Evolutionary conservation across 768 basidiomycete species (phyloP).

Genomic region (Tubosaeta sp.): DNA sequence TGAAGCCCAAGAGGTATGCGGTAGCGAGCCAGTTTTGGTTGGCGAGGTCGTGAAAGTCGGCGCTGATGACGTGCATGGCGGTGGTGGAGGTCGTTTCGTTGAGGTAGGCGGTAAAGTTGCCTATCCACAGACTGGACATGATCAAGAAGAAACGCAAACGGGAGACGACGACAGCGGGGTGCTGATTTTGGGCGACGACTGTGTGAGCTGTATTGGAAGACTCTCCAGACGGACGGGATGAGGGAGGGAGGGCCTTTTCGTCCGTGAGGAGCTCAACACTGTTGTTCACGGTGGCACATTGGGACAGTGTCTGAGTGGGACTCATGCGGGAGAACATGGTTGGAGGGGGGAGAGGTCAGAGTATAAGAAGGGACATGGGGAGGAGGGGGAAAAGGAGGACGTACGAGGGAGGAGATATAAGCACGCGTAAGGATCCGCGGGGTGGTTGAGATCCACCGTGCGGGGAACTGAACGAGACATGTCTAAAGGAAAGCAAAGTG

Average conservation of each 20-base stretch:
- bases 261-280: slow-evolving; percentile 25
- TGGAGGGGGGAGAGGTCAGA: not conserved
- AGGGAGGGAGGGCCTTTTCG: slow-evolving; percentile 12
- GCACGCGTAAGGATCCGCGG: slow-evolving; percentile 30
- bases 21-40: slow-evolving; percentile 36
- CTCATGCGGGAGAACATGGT: slow-evolving; percentile 20
- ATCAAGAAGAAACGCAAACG: slow-evolving; percentile 30
- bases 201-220: not conserved
- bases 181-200: slow-evolving; percentile 5
- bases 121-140: slow-evolving; percentile 32
- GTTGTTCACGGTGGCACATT: slow-evolving; percentile 29
- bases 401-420: slow-evolving; percentile 21
- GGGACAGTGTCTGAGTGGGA: slow-evolving; percentile 25
- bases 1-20: slow-evolving; percentile 33
- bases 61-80: slow-evolving; percentile 34
- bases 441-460: slow-evolving; percentile 24
- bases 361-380: slow-evolving; percentile 17
- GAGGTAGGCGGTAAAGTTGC: slow-evolving; percentile 34
- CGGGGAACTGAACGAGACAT: slow-evolving; percentile 19
- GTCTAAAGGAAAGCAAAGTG: not conserved
- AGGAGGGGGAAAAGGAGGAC: not conserved
- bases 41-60: slow-evolving; percentile 25
- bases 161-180: slow-evolving; percentile 27
- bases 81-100: slow-evolving; percentile 34
- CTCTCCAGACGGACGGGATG: slow-evolving; percentile 1